These are phyloP conservation scores for Fusarium subglutinans DNA, from an alignment of 2,329 filamentous ascomycete genomes.

Conservation along the genomic window DNA sequence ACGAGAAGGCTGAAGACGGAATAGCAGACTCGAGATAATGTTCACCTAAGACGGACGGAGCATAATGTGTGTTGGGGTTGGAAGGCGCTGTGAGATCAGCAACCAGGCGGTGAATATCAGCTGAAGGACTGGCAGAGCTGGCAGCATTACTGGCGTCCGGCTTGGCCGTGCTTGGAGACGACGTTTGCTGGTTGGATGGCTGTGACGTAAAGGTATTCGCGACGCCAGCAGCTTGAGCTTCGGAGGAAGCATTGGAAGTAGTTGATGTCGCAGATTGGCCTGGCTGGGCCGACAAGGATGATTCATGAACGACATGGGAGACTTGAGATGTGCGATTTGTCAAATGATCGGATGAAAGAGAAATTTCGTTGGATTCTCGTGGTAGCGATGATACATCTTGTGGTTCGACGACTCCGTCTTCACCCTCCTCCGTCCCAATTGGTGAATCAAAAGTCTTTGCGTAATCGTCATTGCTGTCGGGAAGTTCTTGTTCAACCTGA, in stretches of 20 bases:
- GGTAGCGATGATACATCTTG: conserved; percentile 57
- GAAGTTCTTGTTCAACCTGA: conserved; percentile 44
- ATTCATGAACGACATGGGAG: conserved; percentile 46
- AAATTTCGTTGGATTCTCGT: conserved; percentile 54
- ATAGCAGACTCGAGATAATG: conserved; percentile 37
- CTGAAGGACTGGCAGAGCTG: conserved; percentile 45
- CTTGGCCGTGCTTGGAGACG: conserved; percentile 42
- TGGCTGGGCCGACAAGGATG: conserved; percentile 42
- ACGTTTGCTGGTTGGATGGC: conserved; percentile 34
- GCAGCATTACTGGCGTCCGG: conserved; percentile 40
- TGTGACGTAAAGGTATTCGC: conserved; percentile 33
- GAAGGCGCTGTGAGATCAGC: conserved; percentile 52
- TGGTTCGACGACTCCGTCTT: conserved; percentile 48
- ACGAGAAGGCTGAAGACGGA: conserved; percentile 48
- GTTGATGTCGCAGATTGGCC: conserved; percentile 36
- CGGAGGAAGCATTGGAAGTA: conserved; percentile 43
- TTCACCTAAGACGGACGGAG: conserved; percentile 40
- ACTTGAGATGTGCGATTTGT: conserved; percentile 46
- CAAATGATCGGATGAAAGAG: conserved; percentile 52
- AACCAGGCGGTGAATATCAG: conserved; percentile 54
- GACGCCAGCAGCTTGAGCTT: conserved; percentile 40
- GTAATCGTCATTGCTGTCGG: conserved; percentile 58
- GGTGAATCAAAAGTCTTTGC: conserved; percentile 62
- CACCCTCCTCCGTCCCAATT: conserved; percentile 49
- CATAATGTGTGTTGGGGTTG: conserved; percentile 45